phyloP scores from a whole-genome alignment of 331 rosid genomes.

The Saraca asoca region DNA sequence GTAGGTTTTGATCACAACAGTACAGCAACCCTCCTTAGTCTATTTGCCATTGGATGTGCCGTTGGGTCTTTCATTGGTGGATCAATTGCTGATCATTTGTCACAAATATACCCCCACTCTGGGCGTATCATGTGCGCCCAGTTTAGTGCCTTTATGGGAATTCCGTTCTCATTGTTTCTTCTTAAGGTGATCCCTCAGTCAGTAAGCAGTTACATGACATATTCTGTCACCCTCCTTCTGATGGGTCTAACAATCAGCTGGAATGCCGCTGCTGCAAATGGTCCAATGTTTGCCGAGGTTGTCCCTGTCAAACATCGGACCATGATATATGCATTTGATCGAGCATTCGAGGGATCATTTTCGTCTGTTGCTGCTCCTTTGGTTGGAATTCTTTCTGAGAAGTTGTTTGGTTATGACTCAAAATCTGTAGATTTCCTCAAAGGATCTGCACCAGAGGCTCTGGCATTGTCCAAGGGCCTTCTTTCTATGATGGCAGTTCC shows the following conservation, averaged over 20 bases:
- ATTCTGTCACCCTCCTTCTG: slow-evolving; percentile 63
- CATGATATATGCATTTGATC: slow-evolving; percentile 94
- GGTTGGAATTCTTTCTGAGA: slow-evolving; percentile 97
- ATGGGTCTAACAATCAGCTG: slow-evolving; percentile 95
- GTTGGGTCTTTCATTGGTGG: slow-evolving; percentile 81
- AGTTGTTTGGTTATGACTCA: slow-evolving; percentile 74
- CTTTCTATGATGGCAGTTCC: slow-evolving; percentile 84
- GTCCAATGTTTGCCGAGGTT: slow-evolving; percentile 92
- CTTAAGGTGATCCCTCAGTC: slow-evolving; percentile 77
- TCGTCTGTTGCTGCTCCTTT: slow-evolving; percentile 93
- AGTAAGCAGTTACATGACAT: slow-evolving; percentile 61
- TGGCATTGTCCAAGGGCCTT: slow-evolving; percentile 92
- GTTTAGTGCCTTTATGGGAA: slow-evolving; percentile 92
- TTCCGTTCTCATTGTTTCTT: slow-evolving; percentile 86
- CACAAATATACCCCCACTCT: slow-evolving; percentile 68
- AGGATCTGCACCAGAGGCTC: slow-evolving; percentile 78
- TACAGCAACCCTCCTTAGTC: slow-evolving; percentile 75
- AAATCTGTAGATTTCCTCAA: slow-evolving; percentile 63
- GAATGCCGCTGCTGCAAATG: slow-evolving; percentile 84
- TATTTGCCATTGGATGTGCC: slow-evolving; percentile 89
- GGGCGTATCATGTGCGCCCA: slow-evolving; percentile 93
- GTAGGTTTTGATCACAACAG: slow-evolving; percentile 86
- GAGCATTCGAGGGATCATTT: slow-evolving; percentile 90
- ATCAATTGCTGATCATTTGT: slow-evolving; percentile 64
- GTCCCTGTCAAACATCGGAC: slow-evolving; percentile 86